phyloP scores from a whole-genome alignment of 1,284 basidiomycete species.

The Cutaneotrichosporon spelunceum region DNA sequence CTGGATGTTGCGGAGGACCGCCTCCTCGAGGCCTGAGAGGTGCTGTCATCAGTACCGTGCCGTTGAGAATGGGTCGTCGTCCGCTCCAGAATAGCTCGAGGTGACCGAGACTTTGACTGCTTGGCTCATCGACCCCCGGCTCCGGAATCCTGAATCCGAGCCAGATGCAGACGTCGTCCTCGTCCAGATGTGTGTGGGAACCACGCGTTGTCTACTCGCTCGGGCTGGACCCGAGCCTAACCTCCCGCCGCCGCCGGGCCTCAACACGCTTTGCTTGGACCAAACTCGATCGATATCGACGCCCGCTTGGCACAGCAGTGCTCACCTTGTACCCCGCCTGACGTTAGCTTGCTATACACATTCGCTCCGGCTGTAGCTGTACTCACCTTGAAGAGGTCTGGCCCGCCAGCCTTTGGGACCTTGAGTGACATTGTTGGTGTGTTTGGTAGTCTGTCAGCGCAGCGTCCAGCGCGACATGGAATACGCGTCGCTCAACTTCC shows the following conservation, averaged over 20 bases:
- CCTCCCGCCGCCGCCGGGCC: neutral
- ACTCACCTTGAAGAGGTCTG: constrained; percentile 79
- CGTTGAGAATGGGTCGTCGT: neutral
- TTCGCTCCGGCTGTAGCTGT: neutral
- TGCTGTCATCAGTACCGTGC: constrained; percentile 57
- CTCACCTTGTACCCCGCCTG: constrained; percentile 24
- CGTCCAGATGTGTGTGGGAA: neutral
- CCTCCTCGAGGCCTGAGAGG: constrained; percentile 85
- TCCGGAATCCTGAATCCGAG: neutral
- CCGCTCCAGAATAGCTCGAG: neutral
- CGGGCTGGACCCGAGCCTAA: neutral
- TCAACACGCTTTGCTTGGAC: neutral
- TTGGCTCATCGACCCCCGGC: neutral
- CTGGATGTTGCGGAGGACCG: constrained; percentile 90
- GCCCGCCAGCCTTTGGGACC: constrained; percentile 80
- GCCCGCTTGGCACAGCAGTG: neutral
- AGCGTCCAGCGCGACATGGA: constrained; percentile 4
- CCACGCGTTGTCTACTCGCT: neutral
- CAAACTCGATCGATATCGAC: too few species aligned
- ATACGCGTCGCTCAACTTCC: constrained; percentile 12
- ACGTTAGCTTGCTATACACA: constrained; percentile 1
- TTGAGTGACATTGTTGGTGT: constrained; percentile 22
- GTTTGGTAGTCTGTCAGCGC: neutral
- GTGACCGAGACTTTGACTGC: neutral
- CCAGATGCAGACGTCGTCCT: neutral